Evolutionary conservation across 2,329 filamentous ascomycete species (phyloP).

Genomic region (Sporothrix curviconia): DNA sequence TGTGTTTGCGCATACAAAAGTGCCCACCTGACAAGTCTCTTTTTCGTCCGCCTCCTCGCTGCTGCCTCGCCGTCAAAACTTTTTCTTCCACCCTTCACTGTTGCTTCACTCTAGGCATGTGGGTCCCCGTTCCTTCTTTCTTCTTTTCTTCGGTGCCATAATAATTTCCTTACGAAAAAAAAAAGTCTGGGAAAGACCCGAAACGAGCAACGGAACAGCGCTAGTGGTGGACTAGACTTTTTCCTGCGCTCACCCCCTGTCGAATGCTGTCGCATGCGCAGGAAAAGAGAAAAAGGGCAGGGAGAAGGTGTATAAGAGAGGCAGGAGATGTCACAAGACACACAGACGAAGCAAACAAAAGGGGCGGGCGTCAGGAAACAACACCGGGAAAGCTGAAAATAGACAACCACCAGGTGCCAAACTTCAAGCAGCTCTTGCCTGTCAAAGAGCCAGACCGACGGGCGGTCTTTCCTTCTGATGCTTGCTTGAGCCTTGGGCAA

Average conservation of each 20-base stretch:
- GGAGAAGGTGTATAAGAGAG: not conserved
- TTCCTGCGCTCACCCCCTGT: conserved; percentile 11
- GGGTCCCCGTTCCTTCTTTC: conserved; percentile 2
- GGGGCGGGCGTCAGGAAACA: no score
- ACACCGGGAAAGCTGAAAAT: not conserved
- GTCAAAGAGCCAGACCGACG: no score
- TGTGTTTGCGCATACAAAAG: not conserved
- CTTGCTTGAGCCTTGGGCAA: not conserved
- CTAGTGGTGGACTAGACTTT: conserved; percentile 12
- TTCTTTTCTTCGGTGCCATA: not conserved
- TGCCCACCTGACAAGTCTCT: conserved; percentile 1
- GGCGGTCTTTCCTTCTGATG: not conserved
- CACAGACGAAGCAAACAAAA: not conserved
- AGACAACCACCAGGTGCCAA: not conserved
- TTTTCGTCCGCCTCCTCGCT: conserved; percentile 4
- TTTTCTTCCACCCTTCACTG: not conserved
- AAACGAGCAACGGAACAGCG: conserved; percentile 14
- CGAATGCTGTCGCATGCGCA: conserved; percentile 2
- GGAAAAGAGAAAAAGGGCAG: not conserved
- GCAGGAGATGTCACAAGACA: not conserved
- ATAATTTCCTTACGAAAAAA: conserved; percentile 9
- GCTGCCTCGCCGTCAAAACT: not conserved
- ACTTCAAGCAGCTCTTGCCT: not conserved
- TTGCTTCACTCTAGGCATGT: conserved; percentile 3
- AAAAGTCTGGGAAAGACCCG: conserved; percentile 10